These are phyloP conservation scores for Peronospora destructor DNA, from an alignment of 352 stramenopile species.

Conservation along the genomic window DNA sequence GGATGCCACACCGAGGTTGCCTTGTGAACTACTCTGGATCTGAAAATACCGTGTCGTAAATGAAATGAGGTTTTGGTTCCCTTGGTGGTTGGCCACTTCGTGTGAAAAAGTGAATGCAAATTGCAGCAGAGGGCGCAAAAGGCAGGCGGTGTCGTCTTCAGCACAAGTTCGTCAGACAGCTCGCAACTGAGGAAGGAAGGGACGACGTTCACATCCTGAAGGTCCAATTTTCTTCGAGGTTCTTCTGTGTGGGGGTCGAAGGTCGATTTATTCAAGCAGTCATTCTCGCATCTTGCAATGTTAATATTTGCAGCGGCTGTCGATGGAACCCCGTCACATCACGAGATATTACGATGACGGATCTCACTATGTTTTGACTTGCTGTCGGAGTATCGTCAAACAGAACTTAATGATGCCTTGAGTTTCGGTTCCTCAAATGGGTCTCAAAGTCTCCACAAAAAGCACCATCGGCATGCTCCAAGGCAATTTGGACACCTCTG, in stretches of 20 bases:
- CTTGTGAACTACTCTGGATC: constrained; percentile 2
- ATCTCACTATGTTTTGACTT: neutral
- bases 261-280: constrained; percentile 5
- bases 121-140: constrained; percentile 20
- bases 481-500: no score
- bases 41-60: constrained; percentile 1
- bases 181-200: constrained; percentile 28
- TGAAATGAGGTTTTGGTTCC: constrained; percentile 1
- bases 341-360: neutral
- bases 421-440: no score
- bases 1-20: constrained; percentile 12
- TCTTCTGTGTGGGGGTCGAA: constrained; percentile 23
- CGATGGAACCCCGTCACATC: neutral
- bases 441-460: no score
- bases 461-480: no score
- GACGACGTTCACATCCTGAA: constrained; percentile 17
- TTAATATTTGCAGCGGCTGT: neutral
- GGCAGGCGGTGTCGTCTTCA: constrained; percentile 11
- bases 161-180: constrained; percentile 15
- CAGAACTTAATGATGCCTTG: no score
- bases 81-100: neutral
- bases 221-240: constrained; percentile 16
- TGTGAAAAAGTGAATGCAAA: constrained; percentile 24
- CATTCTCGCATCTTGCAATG: constrained; percentile 3
- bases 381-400: no score